Conservation (phyloP, 2,329 filamentous ascomycete species). For the Colletotrichum aenigma region DNA sequence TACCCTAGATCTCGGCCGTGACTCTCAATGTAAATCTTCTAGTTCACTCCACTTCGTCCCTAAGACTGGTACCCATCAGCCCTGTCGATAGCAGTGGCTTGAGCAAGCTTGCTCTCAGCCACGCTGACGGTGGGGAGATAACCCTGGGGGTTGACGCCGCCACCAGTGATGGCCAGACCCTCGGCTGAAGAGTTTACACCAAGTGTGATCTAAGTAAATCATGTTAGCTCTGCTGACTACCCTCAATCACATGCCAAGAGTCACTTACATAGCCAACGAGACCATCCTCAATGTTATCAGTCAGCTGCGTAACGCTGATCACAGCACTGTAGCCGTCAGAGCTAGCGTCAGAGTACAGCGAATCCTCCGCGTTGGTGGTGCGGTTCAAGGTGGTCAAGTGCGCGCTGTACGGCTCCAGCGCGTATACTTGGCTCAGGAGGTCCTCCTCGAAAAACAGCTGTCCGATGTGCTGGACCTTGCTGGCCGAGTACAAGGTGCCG, state of each 20-base stretch:
- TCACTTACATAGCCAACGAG: slow-evolving; percentile 42
- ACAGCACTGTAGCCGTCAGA: slow-evolving; percentile 51
- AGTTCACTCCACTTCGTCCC: rapidly evolving
- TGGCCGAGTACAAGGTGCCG: slow-evolving; percentile 26
- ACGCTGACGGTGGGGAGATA: neutral
- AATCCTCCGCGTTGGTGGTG: slow-evolving; percentile 37
- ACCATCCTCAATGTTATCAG: slow-evolving; percentile 48
- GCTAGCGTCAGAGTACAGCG: slow-evolving; percentile 36
- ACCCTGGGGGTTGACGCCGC: neutral
- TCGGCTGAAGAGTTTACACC: slow-evolving; percentile 35
- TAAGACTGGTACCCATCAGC: neutral
- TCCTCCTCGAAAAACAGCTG: neutral
- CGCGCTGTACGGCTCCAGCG: neutral
- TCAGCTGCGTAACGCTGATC: slow-evolving; percentile 55
- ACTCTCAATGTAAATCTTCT: neutral
- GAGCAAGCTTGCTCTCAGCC: neutral
- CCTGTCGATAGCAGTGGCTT: neutral
- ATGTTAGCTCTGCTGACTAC: neutral
- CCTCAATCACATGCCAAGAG: rapidly evolving
- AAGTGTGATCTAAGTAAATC: slow-evolving; percentile 35
- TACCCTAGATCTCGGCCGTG: neutral
- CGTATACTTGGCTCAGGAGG: neutral
- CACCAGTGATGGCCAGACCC: neutral
- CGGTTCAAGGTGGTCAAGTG: neutral
- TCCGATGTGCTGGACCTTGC: neutral